These are phyloP conservation scores for Solanum arcanum DNA, from an alignment of 257 asterid species.

Conservation along the genomic window DNA sequence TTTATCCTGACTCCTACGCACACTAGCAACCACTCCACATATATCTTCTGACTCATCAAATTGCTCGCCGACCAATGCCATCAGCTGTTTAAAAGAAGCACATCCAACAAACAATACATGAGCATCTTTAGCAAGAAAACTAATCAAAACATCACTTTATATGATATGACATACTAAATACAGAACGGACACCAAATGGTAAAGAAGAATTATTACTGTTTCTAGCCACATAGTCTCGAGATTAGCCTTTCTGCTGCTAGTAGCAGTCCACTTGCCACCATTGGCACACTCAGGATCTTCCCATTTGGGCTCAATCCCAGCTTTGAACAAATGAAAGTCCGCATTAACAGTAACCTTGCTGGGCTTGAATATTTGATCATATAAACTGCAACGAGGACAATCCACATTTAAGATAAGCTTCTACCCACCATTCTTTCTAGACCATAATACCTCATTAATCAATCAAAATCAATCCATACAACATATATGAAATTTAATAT, in stretches of 20 bases:
- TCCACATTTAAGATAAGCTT: background rate
- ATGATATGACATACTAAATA: background rate
- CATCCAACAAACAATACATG: background rate
- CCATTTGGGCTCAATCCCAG: constrained; percentile 96
- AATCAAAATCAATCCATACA: background rate
- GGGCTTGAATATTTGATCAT: constrained; percentile 71
- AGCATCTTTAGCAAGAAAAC: background rate
- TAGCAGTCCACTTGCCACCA: constrained; percentile 90
- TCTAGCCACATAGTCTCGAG: constrained; percentile 88
- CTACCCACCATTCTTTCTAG: background rate
- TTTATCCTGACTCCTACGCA: constrained; percentile 76
- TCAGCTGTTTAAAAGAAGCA: constrained; percentile 25
- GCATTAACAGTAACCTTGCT: constrained; percentile 70
- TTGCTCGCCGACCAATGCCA: constrained; percentile 79
- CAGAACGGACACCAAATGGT: background rate
- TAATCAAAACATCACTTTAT: background rate
- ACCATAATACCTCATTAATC: background rate
- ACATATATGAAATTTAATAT: background rate
- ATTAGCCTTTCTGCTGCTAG: constrained; percentile 33
- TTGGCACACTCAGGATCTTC: constrained; percentile 95
- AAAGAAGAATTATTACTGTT: constrained; percentile 40
- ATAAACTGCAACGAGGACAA: constrained; percentile 45
- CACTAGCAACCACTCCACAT: constrained; percentile 75
- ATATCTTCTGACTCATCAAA: constrained; percentile 71
- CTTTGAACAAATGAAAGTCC: constrained; percentile 82